Evolutionary conservation across 495 filamentous ascomycete species (phyloP).

Genomic region (Neurospora africana): DNA sequence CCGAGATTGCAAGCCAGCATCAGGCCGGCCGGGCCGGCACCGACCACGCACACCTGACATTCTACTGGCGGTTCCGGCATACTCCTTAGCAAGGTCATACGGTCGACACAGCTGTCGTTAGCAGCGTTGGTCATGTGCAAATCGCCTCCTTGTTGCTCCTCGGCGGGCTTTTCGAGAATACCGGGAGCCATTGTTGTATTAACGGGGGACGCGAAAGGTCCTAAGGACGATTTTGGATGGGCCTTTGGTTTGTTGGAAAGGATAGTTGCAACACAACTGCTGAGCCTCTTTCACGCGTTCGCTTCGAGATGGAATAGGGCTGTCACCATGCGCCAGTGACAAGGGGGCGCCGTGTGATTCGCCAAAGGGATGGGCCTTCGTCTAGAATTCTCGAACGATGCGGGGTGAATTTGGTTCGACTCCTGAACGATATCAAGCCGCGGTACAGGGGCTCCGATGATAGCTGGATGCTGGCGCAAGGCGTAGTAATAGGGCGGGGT

Average conservation of each 20-base stretch:
- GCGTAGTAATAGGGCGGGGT: neutral
- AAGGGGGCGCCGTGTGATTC: neutral
- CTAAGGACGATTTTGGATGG: neutral
- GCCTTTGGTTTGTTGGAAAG: neutral
- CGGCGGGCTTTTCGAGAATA: slow-evolving; percentile 16
- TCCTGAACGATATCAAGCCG: neutral
- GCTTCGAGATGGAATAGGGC: neutral
- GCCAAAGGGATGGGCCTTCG: neutral
- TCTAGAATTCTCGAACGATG: neutral
- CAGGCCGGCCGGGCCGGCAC: slow-evolving; percentile 59
- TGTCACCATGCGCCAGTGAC: neutral
- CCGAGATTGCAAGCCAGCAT: slow-evolving; percentile 62
- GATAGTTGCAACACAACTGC: neutral
- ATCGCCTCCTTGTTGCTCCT: slow-evolving; percentile 17
- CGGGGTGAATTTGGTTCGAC: neutral
- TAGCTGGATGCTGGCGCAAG: neutral
- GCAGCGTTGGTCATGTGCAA: slow-evolving; percentile 12
- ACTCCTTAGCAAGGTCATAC: slow-evolving; percentile 26
- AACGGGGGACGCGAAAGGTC: neutral
- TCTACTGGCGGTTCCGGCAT: slow-evolving; percentile 25
- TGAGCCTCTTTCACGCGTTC: neutral
- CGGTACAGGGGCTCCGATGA: neutral
- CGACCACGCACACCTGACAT: slow-evolving; percentile 53
- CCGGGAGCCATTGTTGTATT: slow-evolving; percentile 17
- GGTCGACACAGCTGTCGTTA: slow-evolving; percentile 21